Conservation (phyloP, 495 filamentous ascomycete genomes). For the Penicillium cosmopolitanum region DNA sequence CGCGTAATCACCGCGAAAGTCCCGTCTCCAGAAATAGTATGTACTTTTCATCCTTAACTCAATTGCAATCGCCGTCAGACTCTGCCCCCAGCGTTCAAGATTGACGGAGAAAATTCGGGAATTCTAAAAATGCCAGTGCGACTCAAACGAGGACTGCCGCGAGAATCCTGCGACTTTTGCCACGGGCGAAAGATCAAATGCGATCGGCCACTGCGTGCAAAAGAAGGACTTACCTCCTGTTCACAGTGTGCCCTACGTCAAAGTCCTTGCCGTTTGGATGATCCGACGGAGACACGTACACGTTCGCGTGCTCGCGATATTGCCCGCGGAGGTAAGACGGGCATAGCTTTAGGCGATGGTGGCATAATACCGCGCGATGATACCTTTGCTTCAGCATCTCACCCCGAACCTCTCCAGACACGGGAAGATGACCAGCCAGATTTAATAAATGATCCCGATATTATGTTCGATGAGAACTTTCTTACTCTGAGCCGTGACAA, state of each 20-base stretch:
- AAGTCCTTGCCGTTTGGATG: slow-evolving; percentile 1
- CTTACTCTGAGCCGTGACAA: slow-evolving; percentile 9
- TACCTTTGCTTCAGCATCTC: background rate
- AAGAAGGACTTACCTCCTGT: slow-evolving; percentile 6
- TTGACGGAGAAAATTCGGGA: background rate
- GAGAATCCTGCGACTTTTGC: slow-evolving; percentile 15
- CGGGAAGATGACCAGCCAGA: background rate
- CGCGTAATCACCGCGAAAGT: background rate
- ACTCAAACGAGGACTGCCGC: slow-evolving; percentile 11
- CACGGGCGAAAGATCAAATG: slow-evolving; percentile 15
- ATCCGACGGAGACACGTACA: background rate
- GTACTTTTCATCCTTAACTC: background rate
- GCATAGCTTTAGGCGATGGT: background rate
- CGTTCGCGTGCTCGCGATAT: background rate
- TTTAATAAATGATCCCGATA: background rate
- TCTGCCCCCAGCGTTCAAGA: background rate
- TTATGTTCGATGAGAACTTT: slow-evolving; percentile 3
- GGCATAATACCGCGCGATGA: background rate
- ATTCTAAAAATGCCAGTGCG: background rate
- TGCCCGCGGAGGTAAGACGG: slow-evolving; percentile 1
- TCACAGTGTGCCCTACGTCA: slow-evolving; percentile 9
- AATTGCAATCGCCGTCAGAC: background rate
- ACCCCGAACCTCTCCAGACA: background rate
- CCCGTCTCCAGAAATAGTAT: background rate
- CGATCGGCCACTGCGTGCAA: slow-evolving; percentile 9